A percentile compares a stretch with the other conserved stretches of the same genome.
Conservation (phyloP, 2,329 filamentous ascomycete species). For the Purpureocillium lavendulum region DNA sequence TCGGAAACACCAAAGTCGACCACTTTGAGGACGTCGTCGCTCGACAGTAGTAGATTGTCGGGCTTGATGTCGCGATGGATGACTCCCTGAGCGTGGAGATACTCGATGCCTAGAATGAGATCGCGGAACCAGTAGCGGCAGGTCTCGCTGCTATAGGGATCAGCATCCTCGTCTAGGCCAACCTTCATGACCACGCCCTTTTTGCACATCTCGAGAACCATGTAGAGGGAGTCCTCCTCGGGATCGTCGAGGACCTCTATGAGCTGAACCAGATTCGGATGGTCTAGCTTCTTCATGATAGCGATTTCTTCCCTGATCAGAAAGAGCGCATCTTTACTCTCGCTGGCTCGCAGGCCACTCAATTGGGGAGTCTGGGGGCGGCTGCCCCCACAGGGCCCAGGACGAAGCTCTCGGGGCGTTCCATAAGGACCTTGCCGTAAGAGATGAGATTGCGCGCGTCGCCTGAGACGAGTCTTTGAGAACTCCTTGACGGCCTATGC, state of each 20-base stretch:
- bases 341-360: slow-evolving; percentile 31
- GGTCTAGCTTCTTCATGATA: slow-evolving; percentile 98
- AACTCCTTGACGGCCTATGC: slow-evolving; percentile 90
- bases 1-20: slow-evolving; percentile 99
- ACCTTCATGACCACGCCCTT: slow-evolving; percentile 97
- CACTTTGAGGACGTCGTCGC: slow-evolving; percentile 90
- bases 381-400: slow-evolving; percentile 5
- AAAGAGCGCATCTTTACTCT: slow-evolving; percentile 64
- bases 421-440: slow-evolving; percentile 45
- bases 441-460: slow-evolving; percentile 83
- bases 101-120: slow-evolving; percentile 89
- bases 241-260: slow-evolving; percentile 95
- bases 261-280: slow-evolving; percentile 85
- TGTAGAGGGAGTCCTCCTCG: slow-evolving; percentile 91
- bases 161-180: slow-evolving; percentile 71
- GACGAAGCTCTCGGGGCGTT: slow-evolving; percentile 19
- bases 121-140: slow-evolving; percentile 93
- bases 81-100: slow-evolving; percentile 88
- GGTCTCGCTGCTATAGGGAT: slow-evolving; percentile 72
- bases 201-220: slow-evolving; percentile 98
- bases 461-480: slow-evolving; percentile 83
- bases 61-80: slow-evolving; percentile 97
- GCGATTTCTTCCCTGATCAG: slow-evolving; percentile 94
- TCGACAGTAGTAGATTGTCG: slow-evolving; percentile 84
- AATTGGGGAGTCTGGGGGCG: slow-evolving; percentile 17